Evolutionary conservation across 2,329 filamentous ascomycete genomes (phyloP).

Genomic region (Colletotrichum filicis): DNA sequence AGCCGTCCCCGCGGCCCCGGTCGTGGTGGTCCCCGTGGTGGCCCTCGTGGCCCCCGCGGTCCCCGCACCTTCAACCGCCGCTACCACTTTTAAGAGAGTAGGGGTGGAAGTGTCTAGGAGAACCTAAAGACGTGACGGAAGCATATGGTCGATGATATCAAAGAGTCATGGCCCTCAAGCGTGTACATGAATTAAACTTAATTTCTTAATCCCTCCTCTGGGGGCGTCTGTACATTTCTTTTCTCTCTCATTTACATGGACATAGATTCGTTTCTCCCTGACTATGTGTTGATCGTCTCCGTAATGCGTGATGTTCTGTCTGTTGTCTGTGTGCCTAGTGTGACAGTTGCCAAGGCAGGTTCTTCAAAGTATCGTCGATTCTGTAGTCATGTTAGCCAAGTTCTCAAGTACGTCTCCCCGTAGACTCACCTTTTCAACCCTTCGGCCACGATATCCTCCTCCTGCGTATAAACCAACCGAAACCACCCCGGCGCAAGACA

Average conservation of each 20-base stretch:
- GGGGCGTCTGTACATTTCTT: slow-evolving; percentile 18
- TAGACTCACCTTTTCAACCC: slow-evolving; percentile 47
- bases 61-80: slow-evolving; percentile 28
- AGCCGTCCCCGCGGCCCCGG: neutral
- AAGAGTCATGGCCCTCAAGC: slow-evolving; percentile 7
- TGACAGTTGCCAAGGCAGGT: neutral
- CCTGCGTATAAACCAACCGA: slow-evolving; percentile 62
- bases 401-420: too few species aligned
- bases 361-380: neutral
- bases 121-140: neutral
- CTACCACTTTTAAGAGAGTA: slow-evolving; percentile 5
- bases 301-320: neutral
- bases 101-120: too few species aligned
- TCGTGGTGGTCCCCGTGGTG: neutral
- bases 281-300: neutral
- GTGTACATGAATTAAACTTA: slow-evolving; percentile 29
- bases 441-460: slow-evolving; percentile 46
- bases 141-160: neutral
- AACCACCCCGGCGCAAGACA: slow-evolving; percentile 62
- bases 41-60: neutral
- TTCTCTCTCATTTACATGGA: slow-evolving; percentile 2
- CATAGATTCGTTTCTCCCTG: slow-evolving; percentile 11
- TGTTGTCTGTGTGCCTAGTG: neutral
- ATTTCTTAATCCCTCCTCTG: slow-evolving; percentile 13
- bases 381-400: neutral